Conservation (phyloP, 768 basidiomycete species). For the Mrakia hoshinonis region DNA sequence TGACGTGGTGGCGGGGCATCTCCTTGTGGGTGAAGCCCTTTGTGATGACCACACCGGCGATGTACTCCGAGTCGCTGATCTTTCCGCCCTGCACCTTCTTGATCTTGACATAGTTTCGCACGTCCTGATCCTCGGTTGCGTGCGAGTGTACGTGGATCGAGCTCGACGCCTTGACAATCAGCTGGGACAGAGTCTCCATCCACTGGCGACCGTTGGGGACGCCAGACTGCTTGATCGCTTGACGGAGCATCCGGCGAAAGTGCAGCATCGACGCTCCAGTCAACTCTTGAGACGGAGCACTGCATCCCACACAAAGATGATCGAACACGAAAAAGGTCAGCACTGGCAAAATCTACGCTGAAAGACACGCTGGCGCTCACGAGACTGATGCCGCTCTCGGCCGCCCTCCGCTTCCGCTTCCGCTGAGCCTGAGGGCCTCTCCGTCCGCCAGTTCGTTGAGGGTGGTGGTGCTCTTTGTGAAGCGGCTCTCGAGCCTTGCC, state of each 20-base stretch:
- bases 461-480: neutral
- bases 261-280: conserved; percentile 77
- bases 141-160: conserved; percentile 48
- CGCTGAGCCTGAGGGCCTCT: neutral
- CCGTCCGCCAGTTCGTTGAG: neutral
- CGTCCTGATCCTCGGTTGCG: conserved; percentile 88
- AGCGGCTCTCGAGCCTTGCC: neutral
- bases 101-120: conserved; percentile 89
- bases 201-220: conserved; percentile 78
- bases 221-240: conserved; percentile 72
- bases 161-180: conserved; percentile 76
- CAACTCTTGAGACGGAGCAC: conserved; percentile 17
- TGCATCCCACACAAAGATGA: conserved; percentile 30
- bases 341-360: neutral
- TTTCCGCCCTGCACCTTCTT: conserved; percentile 94
- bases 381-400: conserved; percentile 14
- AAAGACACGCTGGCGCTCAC: neutral
- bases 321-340: neutral
- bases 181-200: conserved; percentile 71
- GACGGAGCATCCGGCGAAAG: conserved; percentile 79
- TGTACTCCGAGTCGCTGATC: conserved; percentile 89
- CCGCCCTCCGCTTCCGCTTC: neutral
- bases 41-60: conserved; percentile 91
- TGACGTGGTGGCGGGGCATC: conserved; percentile 63
- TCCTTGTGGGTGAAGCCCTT: conserved; percentile 96